A percentile compares a stretch with the other conserved stretches of the same genome.
Evolutionary conservation across 345 rosid species (phyloP).

Genomic region (Rhodamnia rubescens): DNA sequence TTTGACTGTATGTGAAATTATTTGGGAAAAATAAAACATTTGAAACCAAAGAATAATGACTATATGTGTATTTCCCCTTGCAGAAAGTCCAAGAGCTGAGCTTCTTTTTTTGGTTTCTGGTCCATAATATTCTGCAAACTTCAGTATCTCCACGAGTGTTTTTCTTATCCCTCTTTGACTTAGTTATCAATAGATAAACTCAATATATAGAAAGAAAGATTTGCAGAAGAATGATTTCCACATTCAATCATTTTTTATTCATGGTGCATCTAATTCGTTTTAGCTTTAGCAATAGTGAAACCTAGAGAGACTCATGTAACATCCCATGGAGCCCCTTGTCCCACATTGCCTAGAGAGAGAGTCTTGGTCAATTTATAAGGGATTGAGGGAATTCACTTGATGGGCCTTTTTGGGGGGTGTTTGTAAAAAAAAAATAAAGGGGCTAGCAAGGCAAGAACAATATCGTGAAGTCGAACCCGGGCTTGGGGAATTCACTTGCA

Average conservation of each 20-base stretch:
- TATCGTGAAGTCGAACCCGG: too few relatives aligned
- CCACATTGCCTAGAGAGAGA: too few relatives aligned
- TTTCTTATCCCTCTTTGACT: neutral
- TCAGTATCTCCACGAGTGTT: neutral
- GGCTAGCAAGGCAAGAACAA: too few relatives aligned
- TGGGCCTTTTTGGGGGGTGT: too few relatives aligned
- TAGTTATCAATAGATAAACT: neutral
- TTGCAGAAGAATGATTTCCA: neutral
- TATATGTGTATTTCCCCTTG: neutral
- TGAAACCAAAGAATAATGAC: neutral
- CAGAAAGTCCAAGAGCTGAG: neutral
- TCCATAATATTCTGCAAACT: neutral
- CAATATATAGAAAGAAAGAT: neutral
- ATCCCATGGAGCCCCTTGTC: too few relatives aligned
- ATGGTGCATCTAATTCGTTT: neutral
- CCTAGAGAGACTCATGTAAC: neutral
- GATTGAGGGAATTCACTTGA: too few relatives aligned
- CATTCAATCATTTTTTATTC: neutral
- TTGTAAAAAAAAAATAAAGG: too few relatives aligned
- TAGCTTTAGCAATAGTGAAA: neutral
- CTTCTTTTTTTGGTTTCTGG: neutral
- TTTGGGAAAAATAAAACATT: neutral
- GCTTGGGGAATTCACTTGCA: too few relatives aligned
- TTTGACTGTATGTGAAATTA: neutral
- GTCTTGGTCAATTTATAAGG: too few relatives aligned